These are phyloP conservation scores for Vaccinium corymbosum DNA, from an alignment of 148 eudicot species.

Conservation along the genomic window DNA sequence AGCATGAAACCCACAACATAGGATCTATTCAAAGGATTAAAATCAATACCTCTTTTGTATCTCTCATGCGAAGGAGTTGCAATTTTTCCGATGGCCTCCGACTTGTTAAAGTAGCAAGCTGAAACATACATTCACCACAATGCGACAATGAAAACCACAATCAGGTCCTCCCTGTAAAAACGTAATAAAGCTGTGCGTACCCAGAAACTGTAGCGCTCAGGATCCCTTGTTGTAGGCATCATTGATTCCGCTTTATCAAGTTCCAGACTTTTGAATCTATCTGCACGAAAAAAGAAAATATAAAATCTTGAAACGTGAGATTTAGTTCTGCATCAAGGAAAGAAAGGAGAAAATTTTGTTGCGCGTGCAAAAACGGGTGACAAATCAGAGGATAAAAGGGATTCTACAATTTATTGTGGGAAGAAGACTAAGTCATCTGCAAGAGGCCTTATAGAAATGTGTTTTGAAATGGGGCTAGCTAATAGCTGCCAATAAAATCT, in stretches of 20 bases:
- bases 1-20: not conserved
- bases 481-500: slow-evolving; percentile 8
- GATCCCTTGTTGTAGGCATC: slow-evolving; percentile 76
- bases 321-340: slow-evolving; percentile 26
- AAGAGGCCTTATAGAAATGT: not conserved
- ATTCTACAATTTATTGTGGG: not conserved
- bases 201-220: slow-evolving; percentile 97
- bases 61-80: slow-evolving; percentile 72
- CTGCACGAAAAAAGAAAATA: slow-evolving; percentile 59
- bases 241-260: slow-evolving; percentile 75
- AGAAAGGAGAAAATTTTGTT: not conserved
- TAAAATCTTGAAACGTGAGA: slow-evolving; percentile 37
- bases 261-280: slow-evolving; percentile 65
- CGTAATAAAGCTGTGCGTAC: slow-evolving; percentile 36
- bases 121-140: slow-evolving; percentile 20
- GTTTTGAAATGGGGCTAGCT: not conserved
- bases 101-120: slow-evolving; percentile 75
- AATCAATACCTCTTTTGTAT: slow-evolving; percentile 74
- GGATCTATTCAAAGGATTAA: not conserved
- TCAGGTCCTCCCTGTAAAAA: slow-evolving; percentile 2
- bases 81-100: slow-evolving; percentile 78
- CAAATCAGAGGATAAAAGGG: too few relatives aligned
- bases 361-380: not conserved
- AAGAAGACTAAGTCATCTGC: not conserved
- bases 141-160: not conserved